Base-by-base conservation (phyloP, 2,329 filamentous ascomycete species). In the Microcyclosporella mali region DNA sequence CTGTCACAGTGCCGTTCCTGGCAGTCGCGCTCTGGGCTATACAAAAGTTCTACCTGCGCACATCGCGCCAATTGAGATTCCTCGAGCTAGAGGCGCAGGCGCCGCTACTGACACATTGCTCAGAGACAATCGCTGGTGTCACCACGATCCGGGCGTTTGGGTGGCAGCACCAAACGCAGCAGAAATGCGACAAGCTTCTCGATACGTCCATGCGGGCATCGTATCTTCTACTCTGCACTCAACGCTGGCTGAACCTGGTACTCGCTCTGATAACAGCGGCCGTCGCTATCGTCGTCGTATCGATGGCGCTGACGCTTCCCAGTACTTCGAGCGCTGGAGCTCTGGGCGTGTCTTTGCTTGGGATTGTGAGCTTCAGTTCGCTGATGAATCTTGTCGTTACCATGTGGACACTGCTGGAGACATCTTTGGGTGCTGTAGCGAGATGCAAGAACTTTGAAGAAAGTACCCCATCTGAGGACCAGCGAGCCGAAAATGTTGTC, bases 401-500 rank as follows among this genome's bases (percentile, higher is more conserved):
- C 0, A 70, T 67, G 34, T 81, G 76, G 75, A 79, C 77, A 0
- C 67, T 69, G 32, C 61, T 81, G 12, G 78, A 81, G 50, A 80
- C 75, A 0, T 70, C 71, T 29, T 70, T 81, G 33, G 77, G 77
- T 6, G 75, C 75, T 8, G 69, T 81, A 7, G 66, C 71, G 3
- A 67, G 78, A 16, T 67, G 79, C 47, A 75, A 73, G 55, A 66
- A 68, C n/a, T 79, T 79, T 47, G 67, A 66, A 1, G 63, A 66
- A 6, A 66, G 63, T 21, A 67, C 70, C 1, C 53, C 65, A 8
- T 65, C 63, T 1, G 73, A 77, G 50, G 64, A 75, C 35, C 58
- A 88, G 60, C 72, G 77, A 15, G 76, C 81, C 33, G 77, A 70
- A 10, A 84, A 82, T 10, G 61, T 66, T 15, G 69, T 73, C 16